These are phyloP conservation scores for Alloteropsis semialata DNA, from an alignment of 176 grass and related monocot species.

Conservation along the genomic window DNA sequence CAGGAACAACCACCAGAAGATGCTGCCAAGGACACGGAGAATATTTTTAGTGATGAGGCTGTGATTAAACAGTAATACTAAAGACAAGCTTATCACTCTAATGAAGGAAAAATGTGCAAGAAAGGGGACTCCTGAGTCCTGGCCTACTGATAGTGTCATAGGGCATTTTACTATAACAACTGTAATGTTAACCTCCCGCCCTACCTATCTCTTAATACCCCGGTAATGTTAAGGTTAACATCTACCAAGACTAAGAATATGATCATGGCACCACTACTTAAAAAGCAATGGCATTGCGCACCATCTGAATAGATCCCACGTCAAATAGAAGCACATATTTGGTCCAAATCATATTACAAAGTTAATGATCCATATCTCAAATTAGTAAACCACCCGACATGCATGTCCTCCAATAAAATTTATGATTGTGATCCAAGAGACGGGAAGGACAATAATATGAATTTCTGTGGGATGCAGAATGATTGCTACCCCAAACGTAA, in stretches of 20 bases:
- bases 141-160: not conserved
- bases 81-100: not conserved
- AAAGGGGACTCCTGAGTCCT: not conserved
- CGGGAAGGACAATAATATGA: not conserved
- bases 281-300: not conserved
- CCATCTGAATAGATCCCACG: not conserved
- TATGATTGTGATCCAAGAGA: not conserved
- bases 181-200: no score
- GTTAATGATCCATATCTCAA: not conserved
- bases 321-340: not conserved
- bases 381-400: not conserved
- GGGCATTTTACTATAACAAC: not conserved
- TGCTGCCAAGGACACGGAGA: conserved; percentile 41
- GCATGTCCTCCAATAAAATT: conserved; percentile 4
- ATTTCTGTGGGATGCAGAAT: not conserved
- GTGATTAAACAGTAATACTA: no score
- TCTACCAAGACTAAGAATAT: not conserved
- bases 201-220: not conserved
- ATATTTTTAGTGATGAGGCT: not conserved
- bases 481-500: not conserved
- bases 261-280: not conserved
- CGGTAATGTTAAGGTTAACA: not conserved
- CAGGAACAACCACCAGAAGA: conserved; percentile 69
- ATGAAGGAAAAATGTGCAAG: not conserved
- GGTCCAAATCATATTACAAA: not conserved